A percentile compares a stretch with the other conserved stretches of the same genome.
Conservation (phyloP, 1,139 yeast genomes). For the Sugiyamaella paludigena region DNA sequence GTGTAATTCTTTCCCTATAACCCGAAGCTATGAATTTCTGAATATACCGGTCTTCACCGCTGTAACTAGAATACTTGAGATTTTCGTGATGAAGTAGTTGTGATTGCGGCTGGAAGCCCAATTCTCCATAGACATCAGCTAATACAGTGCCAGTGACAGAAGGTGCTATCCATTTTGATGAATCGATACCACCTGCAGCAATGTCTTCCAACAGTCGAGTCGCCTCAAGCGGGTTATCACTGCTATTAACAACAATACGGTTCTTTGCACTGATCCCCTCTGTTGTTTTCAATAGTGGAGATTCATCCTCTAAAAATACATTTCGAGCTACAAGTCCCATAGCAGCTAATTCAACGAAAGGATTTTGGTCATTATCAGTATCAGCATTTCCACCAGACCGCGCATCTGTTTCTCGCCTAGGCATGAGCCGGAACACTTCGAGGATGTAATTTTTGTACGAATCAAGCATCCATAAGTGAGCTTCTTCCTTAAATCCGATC, state of each 20-base stretch:
- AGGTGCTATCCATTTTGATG: conserved; percentile 21
- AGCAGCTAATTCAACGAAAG: conserved; percentile 32
- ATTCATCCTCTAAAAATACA: conserved; percentile 55
- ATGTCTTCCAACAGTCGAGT: background rate
- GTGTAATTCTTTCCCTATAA: conserved; percentile 50
- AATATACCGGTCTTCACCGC: conserved; percentile 64
- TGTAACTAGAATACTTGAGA: conserved; percentile 23
- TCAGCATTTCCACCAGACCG: conserved; percentile 13
- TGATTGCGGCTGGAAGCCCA: conserved; percentile 19
- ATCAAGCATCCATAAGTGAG: conserved; percentile 69
- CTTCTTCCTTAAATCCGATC: conserved; percentile 67
- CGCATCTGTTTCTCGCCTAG: conserved; percentile 23
- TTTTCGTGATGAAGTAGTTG: background rate
- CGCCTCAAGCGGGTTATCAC: conserved; percentile 1
- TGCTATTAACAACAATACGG: background rate
- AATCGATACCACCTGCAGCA: background rate
- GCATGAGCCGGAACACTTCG: conserved; percentile 48
- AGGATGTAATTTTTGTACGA: conserved; percentile 61
- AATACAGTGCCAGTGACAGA: conserved; percentile 28
- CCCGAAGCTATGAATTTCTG: conserved; percentile 54
- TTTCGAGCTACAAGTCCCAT: conserved; percentile 55
- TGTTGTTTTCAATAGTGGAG: too few species aligned
- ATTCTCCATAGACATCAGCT: conserved; percentile 32
- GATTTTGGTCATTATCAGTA: conserved; percentile 2
- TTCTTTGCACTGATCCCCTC: background rate